Evolutionary conservation across 2,329 filamentous ascomycete genomes (phyloP).

Genomic region (Cladosporium sp.): DNA sequence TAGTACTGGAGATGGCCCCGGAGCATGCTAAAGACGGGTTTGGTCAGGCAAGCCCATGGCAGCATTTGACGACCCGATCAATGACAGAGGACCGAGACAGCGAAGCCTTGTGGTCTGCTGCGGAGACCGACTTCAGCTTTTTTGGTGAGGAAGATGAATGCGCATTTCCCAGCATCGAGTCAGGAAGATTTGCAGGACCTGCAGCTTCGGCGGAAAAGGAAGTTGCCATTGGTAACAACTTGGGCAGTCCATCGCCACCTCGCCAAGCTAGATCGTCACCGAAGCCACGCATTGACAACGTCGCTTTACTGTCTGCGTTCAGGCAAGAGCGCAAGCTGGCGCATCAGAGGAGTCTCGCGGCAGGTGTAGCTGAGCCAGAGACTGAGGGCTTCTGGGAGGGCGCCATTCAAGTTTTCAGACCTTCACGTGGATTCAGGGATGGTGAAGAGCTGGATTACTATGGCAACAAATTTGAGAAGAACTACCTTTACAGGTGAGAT

Average conservation of each 20-base stretch:
- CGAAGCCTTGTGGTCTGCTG: conserved; percentile 62
- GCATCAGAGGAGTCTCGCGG: conserved; percentile 44
- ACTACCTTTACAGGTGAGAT: conserved; percentile 34
- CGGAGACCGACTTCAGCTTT: conserved; percentile 62
- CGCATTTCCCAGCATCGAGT: conserved; percentile 31
- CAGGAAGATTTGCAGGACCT: conserved; percentile 24
- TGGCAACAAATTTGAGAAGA: conserved; percentile 35
- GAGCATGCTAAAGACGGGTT: conserved; percentile 33
- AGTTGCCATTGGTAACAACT: conserved; percentile 26
- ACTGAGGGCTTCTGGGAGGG: conserved; percentile 63
- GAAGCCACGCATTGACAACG: conserved; percentile 48
- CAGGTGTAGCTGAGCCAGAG: conserved; percentile 39
- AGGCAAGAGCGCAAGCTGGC: conserved; percentile 55
- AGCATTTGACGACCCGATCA: conserved; percentile 51
- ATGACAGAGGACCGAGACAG: conserved; percentile 62
- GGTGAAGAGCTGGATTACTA: conserved; percentile 41
- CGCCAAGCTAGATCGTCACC: not conserved
- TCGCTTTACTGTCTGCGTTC: conserved; percentile 57
- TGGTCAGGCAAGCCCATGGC: conserved; percentile 47
- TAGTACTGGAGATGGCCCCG: conserved; percentile 58
- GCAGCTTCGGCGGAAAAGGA: conserved; percentile 30
- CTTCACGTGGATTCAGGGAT: conserved; percentile 27
- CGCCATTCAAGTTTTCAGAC: conserved; percentile 59
- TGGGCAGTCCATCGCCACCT: not conserved
- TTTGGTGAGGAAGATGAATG: conserved; percentile 60